Percentiles rank a stretch among this genome's conserved stretches.
These are phyloP conservation scores for Asterionellopsis glacialis DNA, from an alignment of 108 stramenopile genomes.

Conservation along the genomic window DNA sequence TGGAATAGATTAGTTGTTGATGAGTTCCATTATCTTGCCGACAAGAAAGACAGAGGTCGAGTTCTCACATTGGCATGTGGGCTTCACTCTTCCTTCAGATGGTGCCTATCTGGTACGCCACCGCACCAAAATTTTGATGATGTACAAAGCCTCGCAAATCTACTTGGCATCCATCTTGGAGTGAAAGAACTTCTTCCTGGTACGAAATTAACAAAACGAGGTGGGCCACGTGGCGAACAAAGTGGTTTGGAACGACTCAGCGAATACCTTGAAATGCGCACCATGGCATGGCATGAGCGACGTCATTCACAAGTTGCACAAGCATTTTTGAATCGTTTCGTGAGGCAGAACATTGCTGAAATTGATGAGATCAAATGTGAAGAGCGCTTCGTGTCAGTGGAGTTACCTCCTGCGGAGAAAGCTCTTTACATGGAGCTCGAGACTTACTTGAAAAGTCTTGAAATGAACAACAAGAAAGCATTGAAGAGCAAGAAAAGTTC, in stretches of 20 bases:
- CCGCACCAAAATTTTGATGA: constrained; percentile 30
- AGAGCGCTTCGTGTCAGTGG: constrained; percentile 14
- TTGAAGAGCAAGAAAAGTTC: constrained; percentile 20
- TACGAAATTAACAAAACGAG: neutral
- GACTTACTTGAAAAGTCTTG: constrained; percentile 28
- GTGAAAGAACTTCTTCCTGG: constrained; percentile 15
- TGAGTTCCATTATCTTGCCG: constrained; percentile 32
- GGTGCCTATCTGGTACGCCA: constrained; percentile 38
- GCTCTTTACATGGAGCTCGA: constrained; percentile 43
- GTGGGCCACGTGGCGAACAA: constrained; percentile 11
- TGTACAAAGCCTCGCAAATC: constrained; percentile 16
- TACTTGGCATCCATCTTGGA: constrained; percentile 35
- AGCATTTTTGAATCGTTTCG: constrained; percentile 26
- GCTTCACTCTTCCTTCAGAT: constrained; percentile 20
- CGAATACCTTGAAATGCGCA: constrained; percentile 19
- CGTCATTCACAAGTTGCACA: constrained; percentile 28
- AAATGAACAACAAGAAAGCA: constrained; percentile 30
- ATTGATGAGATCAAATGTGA: constrained; percentile 33
- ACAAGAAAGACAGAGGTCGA: constrained; percentile 17
- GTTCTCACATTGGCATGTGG: constrained; percentile 19
- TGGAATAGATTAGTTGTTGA: constrained; percentile 54
- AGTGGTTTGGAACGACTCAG: constrained; percentile 25
- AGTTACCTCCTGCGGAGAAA: constrained; percentile 27
- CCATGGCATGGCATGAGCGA: constrained; percentile 31
- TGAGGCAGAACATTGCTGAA: constrained; percentile 36